Evolutionary conservation across 345 rosid species (phyloP), one percentile per base, ranked within the genome.

Genomic region (Populus pruinosa): DNA sequence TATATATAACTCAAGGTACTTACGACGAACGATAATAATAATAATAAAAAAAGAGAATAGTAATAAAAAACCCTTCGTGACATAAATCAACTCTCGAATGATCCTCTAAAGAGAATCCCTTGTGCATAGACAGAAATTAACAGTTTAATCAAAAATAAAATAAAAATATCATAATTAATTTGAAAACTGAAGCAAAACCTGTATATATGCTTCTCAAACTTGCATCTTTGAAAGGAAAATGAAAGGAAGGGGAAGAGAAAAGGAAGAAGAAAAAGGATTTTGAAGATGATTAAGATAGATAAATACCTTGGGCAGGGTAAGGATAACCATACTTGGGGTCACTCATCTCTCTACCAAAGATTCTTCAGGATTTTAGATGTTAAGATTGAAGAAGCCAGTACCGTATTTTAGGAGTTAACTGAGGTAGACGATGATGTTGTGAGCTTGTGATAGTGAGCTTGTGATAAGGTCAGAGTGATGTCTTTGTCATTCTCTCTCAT

Each of bases 311-410:
- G 72, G 84, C 75, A 59, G 85, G 82, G 76, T 79, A 72, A 59
- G 85, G 85, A 55, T 82, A 76, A 67, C 78, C 82, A 73, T 82
- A 82, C 69, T 76, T 82, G 31, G 82, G 82, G 25, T 82, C 85
- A 39, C 50, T 72, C 85, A 79, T 79, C 18, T 79, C 23, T 70
- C 41, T 33, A 25, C 70, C 35, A 59, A 64, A 9, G 31, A 18
- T 5, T 31, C 21, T 64, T 31, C 21, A 39, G 43, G 7, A 71
- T 27, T 47, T 44, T 25, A 47, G 38, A 25, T 14, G 44, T 13
- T 9, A n/a, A 47, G 73, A 69, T 9, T 47, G 23, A 18, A 10
- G 59, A n/a, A 20, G 8, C n/a, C 36, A 33, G 36, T 67, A 5
- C 11, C 2, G 64, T 31, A 12, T 33, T 53, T 50, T 50, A 31